Base-by-base conservation (phyloP, 768 basidiomycete species). In the Cystofilobasidium macerans region DNA sequence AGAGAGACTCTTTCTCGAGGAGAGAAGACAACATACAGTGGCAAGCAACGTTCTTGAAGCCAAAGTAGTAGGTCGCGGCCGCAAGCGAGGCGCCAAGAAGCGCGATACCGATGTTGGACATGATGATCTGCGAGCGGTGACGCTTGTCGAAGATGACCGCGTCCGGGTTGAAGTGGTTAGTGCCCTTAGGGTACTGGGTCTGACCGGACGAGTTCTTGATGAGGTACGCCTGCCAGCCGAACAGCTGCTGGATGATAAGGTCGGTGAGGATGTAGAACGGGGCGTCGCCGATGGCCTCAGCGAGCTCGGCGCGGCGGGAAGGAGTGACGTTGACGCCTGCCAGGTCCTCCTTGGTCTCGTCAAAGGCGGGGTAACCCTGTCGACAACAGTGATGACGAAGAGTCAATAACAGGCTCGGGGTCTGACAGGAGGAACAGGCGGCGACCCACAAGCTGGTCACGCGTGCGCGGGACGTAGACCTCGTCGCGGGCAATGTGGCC, bases 401-500 rank as follows among this genome's bases (percentile, higher is more conserved):
- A 22, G 47, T 48, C 47, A 75, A 72, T 91, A 70, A 48, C 47
- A 22, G 20, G 24, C 12, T 48, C 20, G 8, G 47, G 28, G n/a
- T 26, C 28, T 24, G 84, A 24, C 85, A 78, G 32, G 84, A 14
- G 26, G 28, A 12, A 32, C 2, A 54, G n/a, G n/a, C n/a, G n/a
- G n/a, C n/a, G n/a, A n/a, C 51, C 28, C 51, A 54, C 83, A n/a
- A 82, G 76, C 40, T 87, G 79, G 18, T 85, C 84, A 51, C 91
- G 86, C 24, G 94, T 94, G 71, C 82, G 77, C 58, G 94, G 92
- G 5, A 97, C 91, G 71, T 89, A 95, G 67, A 97, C 94, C 75
- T 98, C 92, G 71, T 97, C 94, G 70, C 92, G 85, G 35, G 87
- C 88, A 83, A 94, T 83, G 77, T 95, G 93, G n/a, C 82, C 88